These are phyloP conservation scores for Elongisporangium prolatum DNA, from an alignment of 352 stramenopile species.

Conservation along the genomic window DNA sequence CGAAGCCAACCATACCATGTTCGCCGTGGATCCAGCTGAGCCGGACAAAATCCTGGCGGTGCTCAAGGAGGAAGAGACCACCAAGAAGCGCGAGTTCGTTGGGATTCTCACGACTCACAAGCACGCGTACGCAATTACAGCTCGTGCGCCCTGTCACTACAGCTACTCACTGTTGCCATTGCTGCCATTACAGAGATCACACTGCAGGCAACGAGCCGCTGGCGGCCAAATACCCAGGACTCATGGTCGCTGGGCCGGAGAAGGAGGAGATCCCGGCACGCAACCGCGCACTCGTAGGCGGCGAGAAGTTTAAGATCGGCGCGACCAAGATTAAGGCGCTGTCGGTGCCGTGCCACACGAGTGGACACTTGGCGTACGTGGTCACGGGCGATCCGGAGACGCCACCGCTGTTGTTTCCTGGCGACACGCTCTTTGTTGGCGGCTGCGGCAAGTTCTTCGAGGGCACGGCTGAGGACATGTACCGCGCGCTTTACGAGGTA, in stretches of 20 bases:
- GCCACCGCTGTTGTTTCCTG: conserved; percentile 78
- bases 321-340: conserved; percentile 69
- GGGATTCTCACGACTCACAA: conserved; percentile 93
- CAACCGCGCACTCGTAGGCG: conserved; percentile 57
- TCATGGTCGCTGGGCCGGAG: conserved; percentile 66
- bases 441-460: conserved; percentile 88
- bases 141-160: background rate
- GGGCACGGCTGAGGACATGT: conserved; percentile 86
- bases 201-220: conserved; percentile 73
- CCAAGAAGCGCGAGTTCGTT: conserved; percentile 64
- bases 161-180: background rate
- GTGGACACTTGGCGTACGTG: conserved; percentile 84
- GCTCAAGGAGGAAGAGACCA: conserved; percentile 62
- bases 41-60: conserved; percentile 54
- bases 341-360: conserved; percentile 81
- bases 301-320: conserved; percentile 81
- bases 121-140: conserved; percentile 56
- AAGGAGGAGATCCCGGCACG: conserved; percentile 75
- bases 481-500: conserved; percentile 82
- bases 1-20: conserved; percentile 80
- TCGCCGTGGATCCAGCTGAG: conserved; percentile 72
- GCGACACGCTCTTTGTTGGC: conserved; percentile 86
- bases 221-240: conserved; percentile 46
- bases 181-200: conserved; percentile 52
- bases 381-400: conserved; percentile 72